These are phyloP conservation scores for Malassezia sp. DNA, from an alignment of 1,284 basidiomycete species.

Conservation along the genomic window DNA sequence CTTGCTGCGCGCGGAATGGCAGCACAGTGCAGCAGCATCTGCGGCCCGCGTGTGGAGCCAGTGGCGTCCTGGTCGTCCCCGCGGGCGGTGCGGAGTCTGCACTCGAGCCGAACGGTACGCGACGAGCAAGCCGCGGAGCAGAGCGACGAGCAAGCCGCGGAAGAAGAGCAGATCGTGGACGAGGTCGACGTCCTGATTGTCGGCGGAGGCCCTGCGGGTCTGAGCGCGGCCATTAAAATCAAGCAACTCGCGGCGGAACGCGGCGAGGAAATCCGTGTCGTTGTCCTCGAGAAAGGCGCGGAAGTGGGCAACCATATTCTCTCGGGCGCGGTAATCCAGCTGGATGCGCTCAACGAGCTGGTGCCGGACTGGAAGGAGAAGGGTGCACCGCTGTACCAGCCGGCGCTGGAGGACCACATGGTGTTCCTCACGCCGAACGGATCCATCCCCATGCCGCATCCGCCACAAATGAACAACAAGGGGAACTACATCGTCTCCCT, in stretches of 20 bases:
- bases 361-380: constrained; percentile 70
- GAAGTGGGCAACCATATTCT: constrained; percentile 92
- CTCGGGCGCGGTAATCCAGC: constrained; percentile 90
- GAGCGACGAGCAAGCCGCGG: constrained; percentile 19
- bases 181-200: constrained; percentile 95
- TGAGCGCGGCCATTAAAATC: constrained; percentile 87
- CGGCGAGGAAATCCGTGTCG: constrained; percentile 69
- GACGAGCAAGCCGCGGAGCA: no score
- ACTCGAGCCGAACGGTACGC: no score
- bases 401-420: constrained; percentile 72
- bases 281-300: constrained; percentile 85
- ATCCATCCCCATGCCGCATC: constrained; percentile 80
- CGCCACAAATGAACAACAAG: constrained; percentile 90
- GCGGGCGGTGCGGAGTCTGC: not conserved
- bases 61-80: not conserved
- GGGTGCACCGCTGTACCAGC: constrained; percentile 60
- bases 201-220: constrained; percentile 84
- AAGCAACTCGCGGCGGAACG: constrained; percentile 81
- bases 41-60: no score
- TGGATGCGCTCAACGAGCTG: constrained; percentile 79
- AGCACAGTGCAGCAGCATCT: no score
- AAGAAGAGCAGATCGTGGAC: constrained; percentile 33
- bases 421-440: constrained; percentile 65
- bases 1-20: no score
- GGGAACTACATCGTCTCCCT: constrained; percentile 90